These are phyloP conservation scores for Marchantia paleacea DNA, from an alignment of 225 moss, liverwort and hornwort genomes.

Conservation along the genomic window DNA sequence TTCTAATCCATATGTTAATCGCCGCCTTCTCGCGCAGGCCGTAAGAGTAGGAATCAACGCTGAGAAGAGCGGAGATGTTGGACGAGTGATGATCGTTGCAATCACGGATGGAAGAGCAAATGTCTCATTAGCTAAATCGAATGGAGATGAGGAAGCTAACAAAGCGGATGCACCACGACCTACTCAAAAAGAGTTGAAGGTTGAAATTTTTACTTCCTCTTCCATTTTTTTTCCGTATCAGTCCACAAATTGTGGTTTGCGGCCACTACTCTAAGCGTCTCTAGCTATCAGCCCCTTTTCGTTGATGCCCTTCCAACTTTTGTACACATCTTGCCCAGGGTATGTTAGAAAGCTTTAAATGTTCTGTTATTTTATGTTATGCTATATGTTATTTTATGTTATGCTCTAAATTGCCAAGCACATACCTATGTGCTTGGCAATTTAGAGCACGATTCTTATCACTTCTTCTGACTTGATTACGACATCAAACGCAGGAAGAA, in stretches of 20 bases:
- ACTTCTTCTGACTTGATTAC: not conserved
- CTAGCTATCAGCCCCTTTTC: not conserved
- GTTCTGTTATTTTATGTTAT: not conserved
- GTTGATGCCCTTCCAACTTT: no score
- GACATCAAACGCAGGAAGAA: slow-evolving; percentile 52
- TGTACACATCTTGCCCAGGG: not conserved
- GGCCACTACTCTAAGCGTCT: not conserved
- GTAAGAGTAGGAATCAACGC: slow-evolving; percentile 97
- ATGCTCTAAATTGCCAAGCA: not conserved
- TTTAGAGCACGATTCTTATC: not conserved
- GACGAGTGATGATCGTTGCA: slow-evolving; percentile 96
- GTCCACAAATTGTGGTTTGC: not conserved
- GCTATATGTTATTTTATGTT: not conserved
- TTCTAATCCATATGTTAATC: not conserved
- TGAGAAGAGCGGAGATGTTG: slow-evolving; percentile 94
- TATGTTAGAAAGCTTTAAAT: not conserved
- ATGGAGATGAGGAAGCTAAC: slow-evolving; percentile 85
- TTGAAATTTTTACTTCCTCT: not conserved
- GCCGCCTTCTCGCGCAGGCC: slow-evolving; percentile 41
- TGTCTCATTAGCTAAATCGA: slow-evolving; percentile 82
- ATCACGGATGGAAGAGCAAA: slow-evolving; percentile 97
- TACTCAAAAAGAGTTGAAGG: slow-evolving; percentile 71
- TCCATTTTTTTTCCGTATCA: not conserved
- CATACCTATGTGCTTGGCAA: not conserved
- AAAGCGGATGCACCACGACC: slow-evolving; percentile 78